Conservation (phyloP, 1,284 basidiomycete genomes). For the Ceratobasidium sp. region DNA sequence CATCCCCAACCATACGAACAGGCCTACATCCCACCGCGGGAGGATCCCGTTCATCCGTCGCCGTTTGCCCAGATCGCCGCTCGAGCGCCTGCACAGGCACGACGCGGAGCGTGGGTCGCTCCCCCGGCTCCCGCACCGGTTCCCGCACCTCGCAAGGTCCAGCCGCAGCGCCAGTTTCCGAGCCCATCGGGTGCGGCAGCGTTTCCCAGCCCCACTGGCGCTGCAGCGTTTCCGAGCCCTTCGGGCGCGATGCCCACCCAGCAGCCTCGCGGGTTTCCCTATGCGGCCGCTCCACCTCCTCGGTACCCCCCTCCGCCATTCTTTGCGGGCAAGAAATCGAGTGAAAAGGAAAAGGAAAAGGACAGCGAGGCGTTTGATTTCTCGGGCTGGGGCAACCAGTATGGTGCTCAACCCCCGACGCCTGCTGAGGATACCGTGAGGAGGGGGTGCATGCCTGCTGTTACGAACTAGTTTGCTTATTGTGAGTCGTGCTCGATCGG, state of each 20-base stretch:
- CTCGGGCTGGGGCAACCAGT: slow-evolving; percentile 26
- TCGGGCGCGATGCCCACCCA: background rate
- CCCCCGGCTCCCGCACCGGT: background rate
- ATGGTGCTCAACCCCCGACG: slow-evolving; percentile 19
- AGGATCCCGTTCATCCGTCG: background rate
- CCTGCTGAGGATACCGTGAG: slow-evolving; percentile 27
- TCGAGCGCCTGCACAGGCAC: background rate
- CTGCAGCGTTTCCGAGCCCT: background rate
- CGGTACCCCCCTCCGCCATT: slow-evolving; percentile 2
- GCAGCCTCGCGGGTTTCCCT: background rate
- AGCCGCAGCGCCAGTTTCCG: background rate
- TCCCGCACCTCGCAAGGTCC: background rate
- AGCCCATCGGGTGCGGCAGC: background rate
- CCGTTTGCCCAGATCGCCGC: slow-evolving; percentile 27
- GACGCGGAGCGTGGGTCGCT: background rate
- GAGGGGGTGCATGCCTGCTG: slow-evolving; percentile 10
- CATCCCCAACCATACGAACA: background rate
- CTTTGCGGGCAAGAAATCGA: background rate
- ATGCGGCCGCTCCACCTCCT: background rate
- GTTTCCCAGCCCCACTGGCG: slow-evolving; percentile 4
- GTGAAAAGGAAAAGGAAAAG: slow-evolving; percentile 15
- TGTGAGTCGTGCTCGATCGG: background rate
- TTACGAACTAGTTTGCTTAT: slow-evolving; percentile 1
- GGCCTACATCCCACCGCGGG: background rate
- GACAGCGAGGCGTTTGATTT: slow-evolving; percentile 35